These are phyloP conservation scores for Cenchrus fungigraminus DNA, from an alignment of 176 grass and related monocot species.

Conservation along the genomic window DNA sequence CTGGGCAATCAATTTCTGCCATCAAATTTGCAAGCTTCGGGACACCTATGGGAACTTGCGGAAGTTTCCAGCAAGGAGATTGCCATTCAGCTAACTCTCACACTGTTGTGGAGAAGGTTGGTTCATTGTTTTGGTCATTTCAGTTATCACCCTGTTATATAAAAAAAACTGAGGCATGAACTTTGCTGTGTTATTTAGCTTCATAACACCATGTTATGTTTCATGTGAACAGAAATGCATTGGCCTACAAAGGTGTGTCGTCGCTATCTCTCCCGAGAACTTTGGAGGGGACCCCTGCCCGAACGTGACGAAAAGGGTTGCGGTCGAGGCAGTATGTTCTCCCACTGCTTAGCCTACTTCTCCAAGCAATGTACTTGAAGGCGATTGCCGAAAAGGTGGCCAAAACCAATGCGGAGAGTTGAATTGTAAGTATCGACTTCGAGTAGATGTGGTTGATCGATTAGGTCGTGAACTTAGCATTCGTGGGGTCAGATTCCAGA, in stretches of 20 bases:
- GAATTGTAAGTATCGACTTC: conserved; percentile 76
- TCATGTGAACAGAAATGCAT: conserved; percentile 77
- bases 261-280: conserved; percentile 73
- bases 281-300: conserved; percentile 79
- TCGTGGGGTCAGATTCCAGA: conserved; percentile 34
- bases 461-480: conserved; percentile 49
- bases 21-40: conserved; percentile 99
- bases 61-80: conserved; percentile 81
- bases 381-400: background rate
- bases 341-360: conserved; percentile 35
- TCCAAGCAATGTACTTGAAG: conserved; percentile 29
- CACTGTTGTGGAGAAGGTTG: conserved; percentile 77
- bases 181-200: background rate
- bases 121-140: background rate
- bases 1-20: conserved; percentile 82
- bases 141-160: background rate
- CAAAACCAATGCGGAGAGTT: conserved; percentile 23
- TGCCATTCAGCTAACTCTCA: conserved; percentile 84
- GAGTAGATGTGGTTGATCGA: conserved; percentile 38
- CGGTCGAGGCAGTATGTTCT: conserved; percentile 81
- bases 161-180: background rate
- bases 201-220: background rate
- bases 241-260: conserved; percentile 67
- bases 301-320: conserved; percentile 72
- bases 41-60: conserved; percentile 86